Base-by-base conservation (phyloP, 2,329 filamentous ascomycete species). In the Sporothrix inflata region DNA sequence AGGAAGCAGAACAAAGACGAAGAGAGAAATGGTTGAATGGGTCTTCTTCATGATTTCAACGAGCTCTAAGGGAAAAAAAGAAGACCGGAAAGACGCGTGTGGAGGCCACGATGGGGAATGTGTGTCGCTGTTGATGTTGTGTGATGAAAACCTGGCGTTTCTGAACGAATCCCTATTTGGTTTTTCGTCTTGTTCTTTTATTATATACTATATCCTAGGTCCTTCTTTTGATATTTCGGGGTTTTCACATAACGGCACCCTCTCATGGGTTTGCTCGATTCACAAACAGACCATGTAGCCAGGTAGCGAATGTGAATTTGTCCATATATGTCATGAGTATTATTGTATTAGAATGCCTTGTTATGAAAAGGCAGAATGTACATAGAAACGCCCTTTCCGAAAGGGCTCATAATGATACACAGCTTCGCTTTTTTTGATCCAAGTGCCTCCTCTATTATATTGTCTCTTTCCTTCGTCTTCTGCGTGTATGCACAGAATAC, bases 151-250 rank as follows among this genome's bases (percentile, higher is more conserved):
- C 30, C 30, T 60, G 30, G 55, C 55, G 30, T 60, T 21, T 40
- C 16, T 60, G 19, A 60, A 60, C 55, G 55, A 40, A 60, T 40
- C 34, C 30, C 9, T 9, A 11, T 38, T 38, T 19, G 53, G 12
- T 11, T 38, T 60, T 63, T 40, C 30, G 21, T 45, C 30, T 60
- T 65, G 60, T 65, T 27, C 38, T 65, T 45, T 45, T 65, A 63
- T 45, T 24, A 45, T 27, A 42, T 27, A 65, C 38, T 65, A 65
- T 65, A 65, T 65, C 60, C 60, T 65, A 65, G 60, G 60, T 45
- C 21, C 19, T 24, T 53, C 19, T 60, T 38, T 40, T 60, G 30
- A 21, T 60, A 21, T 60, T 60, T 1, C 24, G 7, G 55, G 19
- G 19, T 40, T 60, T n/a, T 14, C 14, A 34, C 38, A 21, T 14